These are phyloP conservation scores for Tetrastigma voinierianum DNA, from an alignment of 164 flowering plant genomes.

Conservation along the genomic window DNA sequence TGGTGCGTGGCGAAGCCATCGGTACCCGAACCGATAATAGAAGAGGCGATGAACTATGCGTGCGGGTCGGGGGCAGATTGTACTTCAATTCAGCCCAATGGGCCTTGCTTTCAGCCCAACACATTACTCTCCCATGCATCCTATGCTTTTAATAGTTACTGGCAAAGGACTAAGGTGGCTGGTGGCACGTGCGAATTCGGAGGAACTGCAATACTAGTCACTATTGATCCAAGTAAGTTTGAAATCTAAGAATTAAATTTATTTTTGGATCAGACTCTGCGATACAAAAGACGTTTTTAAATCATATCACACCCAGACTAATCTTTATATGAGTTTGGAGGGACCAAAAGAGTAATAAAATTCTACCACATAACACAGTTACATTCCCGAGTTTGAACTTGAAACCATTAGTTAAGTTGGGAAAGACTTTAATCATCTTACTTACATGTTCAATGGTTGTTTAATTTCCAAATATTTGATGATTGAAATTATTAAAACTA, in stretches of 20 bases:
- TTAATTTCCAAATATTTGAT: not conserved
- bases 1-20: constrained; percentile 98
- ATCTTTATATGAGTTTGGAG: too few relatives aligned
- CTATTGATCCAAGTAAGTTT: constrained; percentile 83
- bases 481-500: not conserved
- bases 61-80: constrained; percentile 95
- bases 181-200: constrained; percentile 92
- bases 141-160: constrained; percentile 88
- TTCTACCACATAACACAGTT: too few relatives aligned
- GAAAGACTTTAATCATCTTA: too few relatives aligned
- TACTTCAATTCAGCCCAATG: constrained; percentile 55
- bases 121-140: constrained; percentile 78
- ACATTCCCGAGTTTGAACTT: too few relatives aligned
- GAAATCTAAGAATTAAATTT: not conserved
- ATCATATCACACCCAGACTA: too few relatives aligned
- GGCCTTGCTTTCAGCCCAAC: constrained; percentile 70
- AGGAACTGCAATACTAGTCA: constrained; percentile 80
- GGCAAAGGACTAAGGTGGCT: constrained; percentile 72
- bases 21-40: constrained; percentile 87
- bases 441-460: too few relatives aligned
- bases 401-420: too few relatives aligned
- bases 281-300: too few relatives aligned
- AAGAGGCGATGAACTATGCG: constrained; percentile 93
- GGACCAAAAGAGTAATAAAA: too few relatives aligned
- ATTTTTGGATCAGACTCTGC: too few relatives aligned